Evolutionary conservation across 208 protist genomes (phyloP).

Genomic region (Tritrichomonas musculus): DNA sequence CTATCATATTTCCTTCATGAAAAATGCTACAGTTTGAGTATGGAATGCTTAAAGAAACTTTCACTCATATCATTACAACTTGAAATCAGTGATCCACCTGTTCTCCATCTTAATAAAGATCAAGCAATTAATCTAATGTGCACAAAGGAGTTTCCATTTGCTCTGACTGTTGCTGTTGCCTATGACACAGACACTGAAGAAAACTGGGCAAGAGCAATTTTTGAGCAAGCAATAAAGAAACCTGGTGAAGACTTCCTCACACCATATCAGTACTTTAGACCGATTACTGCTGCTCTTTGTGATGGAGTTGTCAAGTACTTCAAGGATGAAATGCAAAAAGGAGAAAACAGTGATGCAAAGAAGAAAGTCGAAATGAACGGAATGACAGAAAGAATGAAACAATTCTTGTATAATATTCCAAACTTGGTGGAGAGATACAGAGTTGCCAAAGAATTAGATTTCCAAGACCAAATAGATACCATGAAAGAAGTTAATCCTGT

Average conservation of each 20-base stretch:
- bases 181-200: conserved; percentile 11
- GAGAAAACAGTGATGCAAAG: background rate
- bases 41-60: conserved; percentile 17
- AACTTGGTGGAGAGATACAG: conserved; percentile 19
- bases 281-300: background rate
- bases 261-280: background rate
- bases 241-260: background rate
- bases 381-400: background rate
- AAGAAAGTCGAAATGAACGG: no score
- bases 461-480: background rate
- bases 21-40: background rate
- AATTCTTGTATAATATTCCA: conserved; percentile 2
- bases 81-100: background rate
- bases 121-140: background rate
- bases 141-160: background rate
- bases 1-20: conserved; percentile 5
- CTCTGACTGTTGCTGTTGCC: background rate
- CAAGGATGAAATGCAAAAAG: background rate
- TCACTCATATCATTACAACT: background rate
- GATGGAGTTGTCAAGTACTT: background rate
- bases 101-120: background rate
- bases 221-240: background rate
- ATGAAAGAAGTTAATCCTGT: conserved; percentile 1
- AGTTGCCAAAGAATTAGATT: background rate
- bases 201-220: background rate